These are phyloP conservation scores for Auricularia sp. DNA, from an alignment of 768 basidiomycete genomes.

Conservation along the genomic window DNA sequence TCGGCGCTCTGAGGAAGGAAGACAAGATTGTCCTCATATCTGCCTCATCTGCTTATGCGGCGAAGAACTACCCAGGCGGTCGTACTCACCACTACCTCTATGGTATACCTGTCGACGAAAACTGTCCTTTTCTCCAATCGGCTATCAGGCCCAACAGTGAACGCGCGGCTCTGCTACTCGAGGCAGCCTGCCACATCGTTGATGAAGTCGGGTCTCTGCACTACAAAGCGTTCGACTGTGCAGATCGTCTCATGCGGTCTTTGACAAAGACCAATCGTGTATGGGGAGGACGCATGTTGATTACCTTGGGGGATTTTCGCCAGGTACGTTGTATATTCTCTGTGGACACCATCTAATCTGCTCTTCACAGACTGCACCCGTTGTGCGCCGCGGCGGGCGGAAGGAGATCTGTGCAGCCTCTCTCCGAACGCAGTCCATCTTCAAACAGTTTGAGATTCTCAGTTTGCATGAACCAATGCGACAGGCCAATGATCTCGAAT, in stretches of 20 bases:
- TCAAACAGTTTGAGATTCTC: no score
- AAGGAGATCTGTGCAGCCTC: background rate
- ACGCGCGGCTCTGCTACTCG: background rate
- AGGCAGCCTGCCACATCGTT: background rate
- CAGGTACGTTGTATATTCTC: background rate
- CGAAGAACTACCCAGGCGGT: constrained; percentile 28
- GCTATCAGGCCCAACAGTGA: background rate
- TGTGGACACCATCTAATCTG: background rate
- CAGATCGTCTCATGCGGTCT: background rate
- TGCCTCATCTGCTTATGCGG: constrained; percentile 31
- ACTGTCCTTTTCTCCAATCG: background rate
- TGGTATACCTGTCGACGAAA: background rate
- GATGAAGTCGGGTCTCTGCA: background rate
- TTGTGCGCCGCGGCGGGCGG: background rate
- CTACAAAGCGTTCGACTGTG: background rate
- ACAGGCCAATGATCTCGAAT: no score
- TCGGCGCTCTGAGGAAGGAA: constrained; percentile 18
- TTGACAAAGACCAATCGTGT: background rate
- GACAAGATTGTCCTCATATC: constrained; percentile 25
- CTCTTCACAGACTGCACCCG: background rate
- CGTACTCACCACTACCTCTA: constrained; percentile 28
- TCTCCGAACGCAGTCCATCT: background rate
- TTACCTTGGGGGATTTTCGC: background rate
- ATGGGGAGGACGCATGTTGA: background rate
- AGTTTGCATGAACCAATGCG: no score